Evolutionary conservation across 768 basidiomycete genomes (phyloP), one percentile per base, ranked within the genome.

Genomic region (Xerocomellus amylosporus): DNA sequence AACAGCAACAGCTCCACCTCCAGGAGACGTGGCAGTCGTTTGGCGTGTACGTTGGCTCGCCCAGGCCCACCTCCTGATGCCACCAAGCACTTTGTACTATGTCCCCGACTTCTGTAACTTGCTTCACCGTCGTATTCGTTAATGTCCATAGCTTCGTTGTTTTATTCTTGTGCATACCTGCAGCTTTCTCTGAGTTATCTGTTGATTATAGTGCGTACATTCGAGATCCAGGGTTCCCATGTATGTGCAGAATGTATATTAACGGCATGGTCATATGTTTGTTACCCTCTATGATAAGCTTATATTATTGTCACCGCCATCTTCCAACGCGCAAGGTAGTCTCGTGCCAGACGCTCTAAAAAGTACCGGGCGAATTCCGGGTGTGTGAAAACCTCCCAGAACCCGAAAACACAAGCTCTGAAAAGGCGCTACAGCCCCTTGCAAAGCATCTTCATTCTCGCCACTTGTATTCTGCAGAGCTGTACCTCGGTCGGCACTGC

Each of bases 401-500:
- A 33, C 14, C 14, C 22, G 15, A 19, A 37, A 22, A 3, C 31
- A 20, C 26, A 13, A 9, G n/a, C 14, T 36, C 8, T 19, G 6
- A 28, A 19, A 36, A 36, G 6, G 20, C 31, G 19, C 46, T 49
- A 92, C 48, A 92, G 61, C 7, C 81, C 79, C 63, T 77, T 78
- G 64, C 93, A 96, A 6, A 91, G 67, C 66, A 74, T 66, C 73
- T 87, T 89, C 20, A 88, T 90, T 55, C 89, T 75, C 20, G 73
- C 71, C 1, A 86, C 80, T 66, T 95, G 93, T 8, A 78, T 77
- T 55, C 74, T 81, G 64, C 92, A 94, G n/a, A 94, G 77, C 55
- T 74, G 77, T 4, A 94, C 63, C 71, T 94, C 92, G 39, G 71
- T 74, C 13, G 76, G 76, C 31, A 76, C 71, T 2, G 77, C 71